Conservation (phyloP, 2,329 filamentous ascomycete genomes). For the Xylaria sp. region DNA sequence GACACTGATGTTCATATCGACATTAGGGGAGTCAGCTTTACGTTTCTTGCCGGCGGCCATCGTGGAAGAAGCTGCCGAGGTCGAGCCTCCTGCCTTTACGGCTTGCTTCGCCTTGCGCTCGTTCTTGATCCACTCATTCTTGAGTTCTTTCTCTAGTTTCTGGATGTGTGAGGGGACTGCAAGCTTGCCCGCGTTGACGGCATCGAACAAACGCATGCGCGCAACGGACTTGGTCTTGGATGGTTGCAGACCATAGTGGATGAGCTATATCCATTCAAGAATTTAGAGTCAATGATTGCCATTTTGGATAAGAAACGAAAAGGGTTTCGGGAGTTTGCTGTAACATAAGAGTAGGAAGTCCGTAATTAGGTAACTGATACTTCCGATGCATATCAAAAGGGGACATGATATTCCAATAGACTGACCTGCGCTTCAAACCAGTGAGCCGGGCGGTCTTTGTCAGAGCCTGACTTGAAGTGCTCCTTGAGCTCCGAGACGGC, state of each 20-base stretch:
- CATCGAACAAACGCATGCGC: constrained; percentile 67
- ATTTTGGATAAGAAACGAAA: too few relatives aligned
- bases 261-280: constrained; percentile 48
- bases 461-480: constrained; percentile 56
- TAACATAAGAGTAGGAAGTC: too few relatives aligned
- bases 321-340: too few relatives aligned
- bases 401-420: too few relatives aligned
- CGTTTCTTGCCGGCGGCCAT: constrained; percentile 47
- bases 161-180: constrained; percentile 61
- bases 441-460: constrained; percentile 65
- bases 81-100: not conserved
- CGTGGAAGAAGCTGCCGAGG: constrained; percentile 16
- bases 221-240: constrained; percentile 69
- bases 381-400: too few relatives aligned
- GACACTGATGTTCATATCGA: constrained; percentile 45
- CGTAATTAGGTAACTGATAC: too few relatives aligned
- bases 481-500: constrained; percentile 57
- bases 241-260: constrained; percentile 69
- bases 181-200: constrained; percentile 61
- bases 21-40: constrained; percentile 46
- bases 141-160: constrained; percentile 65
- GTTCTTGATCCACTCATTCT: constrained; percentile 66
- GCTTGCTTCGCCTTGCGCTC: constrained; percentile 61
- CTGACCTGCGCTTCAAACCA: constrained; percentile 68
- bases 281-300: too few relatives aligned